phyloP scores from a whole-genome alignment of 257 asterid genomes.

The Solanum corneliomulleri region DNA sequence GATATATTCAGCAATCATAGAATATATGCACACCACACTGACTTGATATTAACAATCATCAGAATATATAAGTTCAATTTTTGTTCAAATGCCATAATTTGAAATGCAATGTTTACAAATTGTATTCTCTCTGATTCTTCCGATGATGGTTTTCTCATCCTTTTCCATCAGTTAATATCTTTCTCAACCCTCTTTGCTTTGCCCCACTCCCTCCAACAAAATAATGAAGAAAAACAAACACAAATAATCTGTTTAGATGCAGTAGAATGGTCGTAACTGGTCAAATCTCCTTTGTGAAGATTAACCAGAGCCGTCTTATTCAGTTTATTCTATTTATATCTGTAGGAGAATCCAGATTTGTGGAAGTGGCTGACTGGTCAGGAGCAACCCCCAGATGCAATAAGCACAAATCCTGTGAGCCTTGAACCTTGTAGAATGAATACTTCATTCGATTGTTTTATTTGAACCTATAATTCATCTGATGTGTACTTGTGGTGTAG shows the following conservation, averaged over 20 bases:
- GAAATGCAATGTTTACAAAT: not conserved
- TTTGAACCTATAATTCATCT: not conserved
- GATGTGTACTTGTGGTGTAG: constrained; percentile 11
- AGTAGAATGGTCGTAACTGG: not conserved
- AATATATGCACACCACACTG: not conserved
- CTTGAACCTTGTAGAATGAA: not conserved
- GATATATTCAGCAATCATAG: not conserved
- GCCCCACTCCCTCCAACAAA: not conserved
- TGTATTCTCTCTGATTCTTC: not conserved
- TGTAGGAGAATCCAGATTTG: constrained; percentile 91
- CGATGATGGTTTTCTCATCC: not conserved
- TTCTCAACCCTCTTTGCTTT: not conserved
- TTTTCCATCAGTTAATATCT: not conserved
- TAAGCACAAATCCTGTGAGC: constrained; percentile 65
- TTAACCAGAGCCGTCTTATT: not conserved
- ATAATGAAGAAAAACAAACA: not conserved
- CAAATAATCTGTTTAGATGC: not conserved
- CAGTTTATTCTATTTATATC: not conserved
- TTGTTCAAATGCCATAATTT: not conserved
- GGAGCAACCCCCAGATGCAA: constrained; percentile 73
- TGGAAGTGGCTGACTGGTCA: constrained; percentile 93
- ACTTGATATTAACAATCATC: not conserved
- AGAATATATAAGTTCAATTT: not conserved
- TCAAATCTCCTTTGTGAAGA: not conserved
- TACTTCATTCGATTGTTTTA: not conserved